Percentiles rank a stretch among this genome's conserved stretches.
Conservation (phyloP, 1,284 basidiomycete genomes). For the Ceratobasidium theobromae region DNA sequence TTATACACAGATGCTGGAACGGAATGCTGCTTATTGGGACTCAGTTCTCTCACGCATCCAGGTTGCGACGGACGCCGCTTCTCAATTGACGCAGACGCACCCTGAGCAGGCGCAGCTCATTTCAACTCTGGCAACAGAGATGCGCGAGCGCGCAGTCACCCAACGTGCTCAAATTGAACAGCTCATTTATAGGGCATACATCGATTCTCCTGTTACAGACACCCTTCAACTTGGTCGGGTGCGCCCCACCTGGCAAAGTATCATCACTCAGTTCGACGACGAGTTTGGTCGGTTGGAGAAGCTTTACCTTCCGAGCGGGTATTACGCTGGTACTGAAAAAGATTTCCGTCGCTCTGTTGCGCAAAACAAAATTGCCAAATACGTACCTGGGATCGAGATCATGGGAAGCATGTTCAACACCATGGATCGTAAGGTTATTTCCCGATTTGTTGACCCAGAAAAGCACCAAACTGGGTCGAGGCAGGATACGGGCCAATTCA, state of each 20-base stretch:
- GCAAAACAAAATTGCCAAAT: slow-evolving; percentile 26
- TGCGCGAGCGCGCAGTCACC: slow-evolving; percentile 70
- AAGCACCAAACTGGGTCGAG: neutral
- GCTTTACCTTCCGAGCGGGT: slow-evolving; percentile 47
- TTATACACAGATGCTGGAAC: slow-evolving; percentile 73
- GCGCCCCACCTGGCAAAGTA: slow-evolving; percentile 85
- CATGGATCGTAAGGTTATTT: slow-evolving; percentile 42
- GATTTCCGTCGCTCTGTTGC: slow-evolving; percentile 41
- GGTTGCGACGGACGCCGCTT: slow-evolving; percentile 43
- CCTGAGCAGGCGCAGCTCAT: slow-evolving; percentile 39
- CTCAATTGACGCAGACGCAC: slow-evolving; percentile 1
- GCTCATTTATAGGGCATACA: slow-evolving; percentile 79
- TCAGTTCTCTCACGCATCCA: slow-evolving; percentile 52
- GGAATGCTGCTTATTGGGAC: slow-evolving; percentile 63
- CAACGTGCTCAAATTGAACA: slow-evolving; percentile 76
- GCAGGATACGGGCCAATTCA: neutral
- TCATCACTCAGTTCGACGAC: slow-evolving; percentile 94
- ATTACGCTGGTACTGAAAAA: slow-evolving; percentile 39
- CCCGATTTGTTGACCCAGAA: slow-evolving; percentile 32
- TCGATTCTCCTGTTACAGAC: slow-evolving; percentile 76
- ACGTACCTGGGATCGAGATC: slow-evolving; percentile 42
- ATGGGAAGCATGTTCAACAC: slow-evolving; percentile 42
- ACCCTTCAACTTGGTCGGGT: slow-evolving; percentile 89
- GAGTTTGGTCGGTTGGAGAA: slow-evolving; percentile 73
- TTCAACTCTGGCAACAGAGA: slow-evolving; percentile 50